phyloP scores from a whole-genome alignment of 768 basidiomycete genomes.

The Agrocybe praecox region DNA sequence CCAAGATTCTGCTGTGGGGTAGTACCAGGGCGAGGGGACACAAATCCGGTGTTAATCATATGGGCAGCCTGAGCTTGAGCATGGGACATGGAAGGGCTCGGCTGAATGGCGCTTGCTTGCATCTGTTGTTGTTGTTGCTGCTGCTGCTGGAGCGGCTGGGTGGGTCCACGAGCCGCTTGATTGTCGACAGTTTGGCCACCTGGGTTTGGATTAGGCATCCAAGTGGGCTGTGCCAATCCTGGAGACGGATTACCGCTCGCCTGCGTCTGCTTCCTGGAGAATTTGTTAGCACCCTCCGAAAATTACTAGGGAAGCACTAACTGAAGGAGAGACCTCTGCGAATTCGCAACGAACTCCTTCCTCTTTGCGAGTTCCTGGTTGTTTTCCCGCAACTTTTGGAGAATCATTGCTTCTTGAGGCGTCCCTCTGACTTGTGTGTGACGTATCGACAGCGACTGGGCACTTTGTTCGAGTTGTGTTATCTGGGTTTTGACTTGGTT shows the following conservation, averaged over 20 bases:
- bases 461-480: constrained; percentile 7
- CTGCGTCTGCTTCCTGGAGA: constrained; percentile 8
- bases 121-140: constrained; percentile 21
- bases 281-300: not conserved
- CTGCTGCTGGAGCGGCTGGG: constrained; percentile 11
- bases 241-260: constrained; percentile 5
- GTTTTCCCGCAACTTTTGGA: constrained; percentile 18
- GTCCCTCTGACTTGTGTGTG: constrained; percentile 8
- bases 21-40: constrained; percentile 21
- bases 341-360: constrained; percentile 44
- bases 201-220: constrained; percentile 10
- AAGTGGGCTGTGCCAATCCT: constrained; percentile 1
- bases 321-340: constrained; percentile 8
- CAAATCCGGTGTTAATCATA: constrained; percentile 12
- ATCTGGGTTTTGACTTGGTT: constrained; percentile 8
- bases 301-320: not conserved
- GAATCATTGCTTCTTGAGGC: constrained; percentile 10
- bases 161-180: constrained; percentile 2
- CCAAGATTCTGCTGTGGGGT: constrained; percentile 19
- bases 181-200: constrained; percentile 2
- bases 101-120: constrained; percentile 25
- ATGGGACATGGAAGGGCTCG: constrained; percentile 23
- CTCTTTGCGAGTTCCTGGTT: constrained; percentile 29
- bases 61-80: constrained; percentile 18
- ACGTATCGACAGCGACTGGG: not conserved